Evolutionary conservation across 345 rosid species (phyloP).

Genomic region (Xanthoceras sorbifolium): DNA sequence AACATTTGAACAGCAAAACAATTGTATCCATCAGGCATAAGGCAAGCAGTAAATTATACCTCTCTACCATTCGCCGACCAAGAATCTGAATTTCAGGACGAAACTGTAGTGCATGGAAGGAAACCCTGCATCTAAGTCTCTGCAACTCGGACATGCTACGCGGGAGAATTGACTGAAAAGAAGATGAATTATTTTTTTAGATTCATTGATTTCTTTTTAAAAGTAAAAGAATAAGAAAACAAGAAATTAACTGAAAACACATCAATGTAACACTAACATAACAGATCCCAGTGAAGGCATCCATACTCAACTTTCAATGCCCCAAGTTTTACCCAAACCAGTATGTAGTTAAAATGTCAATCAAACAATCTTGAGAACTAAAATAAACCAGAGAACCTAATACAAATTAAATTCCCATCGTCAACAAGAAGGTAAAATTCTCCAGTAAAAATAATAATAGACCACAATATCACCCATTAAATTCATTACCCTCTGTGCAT

Average conservation of each 20-base stretch:
- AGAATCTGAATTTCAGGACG: constrained; percentile 79
- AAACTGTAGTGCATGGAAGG: constrained; percentile 94
- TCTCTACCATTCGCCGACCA: constrained; percentile 80
- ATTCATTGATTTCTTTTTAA: background rate
- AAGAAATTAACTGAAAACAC: background rate
- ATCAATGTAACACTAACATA: background rate
- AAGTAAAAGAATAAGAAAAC: background rate
- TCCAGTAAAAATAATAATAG: background rate
- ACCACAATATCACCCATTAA: background rate
- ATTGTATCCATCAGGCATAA: constrained; percentile 8
- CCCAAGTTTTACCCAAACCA: background rate
- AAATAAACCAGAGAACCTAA: background rate
- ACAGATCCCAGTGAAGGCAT: background rate
- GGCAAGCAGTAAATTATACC: constrained; percentile 42
- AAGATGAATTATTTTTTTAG: constrained; percentile 23
- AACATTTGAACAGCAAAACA: constrained; percentile 7
- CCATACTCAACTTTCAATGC: background rate
- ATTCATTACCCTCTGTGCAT: background rate
- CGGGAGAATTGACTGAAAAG: constrained; percentile 78
- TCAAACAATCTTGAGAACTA: background rate
- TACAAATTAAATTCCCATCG: background rate
- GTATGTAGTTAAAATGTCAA: background rate
- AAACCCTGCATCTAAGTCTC: constrained; percentile 96
- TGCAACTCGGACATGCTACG: constrained; percentile 80
- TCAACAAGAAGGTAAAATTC: background rate